Base-by-base conservation (phyloP, 495 filamentous ascomycete genomes). In the Aspergillus egyptiacus region DNA sequence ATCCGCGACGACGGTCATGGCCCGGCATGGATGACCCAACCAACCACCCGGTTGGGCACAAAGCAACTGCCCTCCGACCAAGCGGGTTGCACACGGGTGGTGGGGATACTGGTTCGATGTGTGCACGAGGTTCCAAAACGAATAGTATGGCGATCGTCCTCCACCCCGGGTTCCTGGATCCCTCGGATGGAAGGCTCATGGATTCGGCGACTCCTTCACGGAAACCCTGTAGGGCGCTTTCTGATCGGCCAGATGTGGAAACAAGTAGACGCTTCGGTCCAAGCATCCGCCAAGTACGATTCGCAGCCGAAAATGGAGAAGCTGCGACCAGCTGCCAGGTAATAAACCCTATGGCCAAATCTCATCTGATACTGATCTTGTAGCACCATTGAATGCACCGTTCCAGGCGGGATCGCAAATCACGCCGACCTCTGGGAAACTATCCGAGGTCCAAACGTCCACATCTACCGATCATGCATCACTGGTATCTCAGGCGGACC, bases 1-100 rank as follows among this genome's bases (percentile, higher is more conserved):
- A 87, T 94, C 41, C 73, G 87, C 43, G 76, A 81, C 18, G 78
- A 72, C 6, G 85, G 85, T 2, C 73, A 79, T 51, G 85, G 84
- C 0, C 78, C 39, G 13, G 38, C 46, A 6, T 49, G 45, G 51
- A 54, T 50, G 39, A 27, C 35, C 3, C 25, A 36, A 13, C 34
- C 53, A 3, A 31, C 25, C 7, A 28, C 41, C 3, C 15, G 48
- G 10, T 51, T 64, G 45, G 66, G 14, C 81, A 79, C 74, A 76
- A 84, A 73, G 51, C 69, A 13, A 67, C 76, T 40, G 52, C 75
- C 43, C 22, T 66, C 61, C 15, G 79, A 82, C 47, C 69, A 83
- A 46, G 74, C 86, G n/a, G 75, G 80, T 8, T 74, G 68, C 15
- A 81, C 70, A 0, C 66, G 80, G 3, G 55, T 77, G 8, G 56